phyloP scores from a whole-genome alignment of 192 early-diverging fungal species.

The Oehlia diaphana region DNA sequence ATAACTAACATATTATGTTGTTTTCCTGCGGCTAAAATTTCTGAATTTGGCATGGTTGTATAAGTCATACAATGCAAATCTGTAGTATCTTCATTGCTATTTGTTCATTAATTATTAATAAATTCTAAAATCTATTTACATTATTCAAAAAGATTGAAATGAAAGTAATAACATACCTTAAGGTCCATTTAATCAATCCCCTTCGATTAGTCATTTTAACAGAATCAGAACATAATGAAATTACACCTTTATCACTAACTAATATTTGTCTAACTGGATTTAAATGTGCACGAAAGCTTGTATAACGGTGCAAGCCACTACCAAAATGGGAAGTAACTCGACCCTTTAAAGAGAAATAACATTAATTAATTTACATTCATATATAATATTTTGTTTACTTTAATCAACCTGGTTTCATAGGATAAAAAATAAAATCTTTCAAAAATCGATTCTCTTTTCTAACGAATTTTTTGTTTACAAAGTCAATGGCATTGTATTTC shows the following conservation, averaged over 20 bases:
- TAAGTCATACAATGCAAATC: constrained; percentile 59
- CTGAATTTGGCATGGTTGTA: constrained; percentile 52
- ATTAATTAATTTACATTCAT: not conserved
- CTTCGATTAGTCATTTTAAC: constrained; percentile 63
- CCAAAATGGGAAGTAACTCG: constrained; percentile 67
- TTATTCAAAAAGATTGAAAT: not conserved
- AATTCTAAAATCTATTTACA: too few relatives aligned
- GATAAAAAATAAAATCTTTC: too few relatives aligned
- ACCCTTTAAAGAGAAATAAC: constrained; percentile 48
- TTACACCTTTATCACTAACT: constrained; percentile 57
- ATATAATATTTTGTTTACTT: too few relatives aligned
- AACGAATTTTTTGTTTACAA: too few relatives aligned
- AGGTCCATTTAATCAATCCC: constrained; percentile 53
- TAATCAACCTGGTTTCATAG: too few relatives aligned
- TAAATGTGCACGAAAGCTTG: constrained; percentile 66
- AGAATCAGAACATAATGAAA: constrained; percentile 61
- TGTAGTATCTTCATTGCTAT: constrained; percentile 48
- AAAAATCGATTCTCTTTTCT: too few relatives aligned
- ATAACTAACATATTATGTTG: constrained; percentile 55
- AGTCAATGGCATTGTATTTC: too few relatives aligned
- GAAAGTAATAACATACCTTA: constrained; percentile 48
- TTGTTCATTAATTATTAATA: not conserved
- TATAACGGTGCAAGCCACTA: constrained; percentile 65
- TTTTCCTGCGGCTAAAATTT: constrained; percentile 59
- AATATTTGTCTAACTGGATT: constrained; percentile 68